A percentile compares a stretch with the other conserved stretches of the same genome.
phyloP scores from a whole-genome alignment of 169 alveolate species.

The Theileria equi region DNA sequence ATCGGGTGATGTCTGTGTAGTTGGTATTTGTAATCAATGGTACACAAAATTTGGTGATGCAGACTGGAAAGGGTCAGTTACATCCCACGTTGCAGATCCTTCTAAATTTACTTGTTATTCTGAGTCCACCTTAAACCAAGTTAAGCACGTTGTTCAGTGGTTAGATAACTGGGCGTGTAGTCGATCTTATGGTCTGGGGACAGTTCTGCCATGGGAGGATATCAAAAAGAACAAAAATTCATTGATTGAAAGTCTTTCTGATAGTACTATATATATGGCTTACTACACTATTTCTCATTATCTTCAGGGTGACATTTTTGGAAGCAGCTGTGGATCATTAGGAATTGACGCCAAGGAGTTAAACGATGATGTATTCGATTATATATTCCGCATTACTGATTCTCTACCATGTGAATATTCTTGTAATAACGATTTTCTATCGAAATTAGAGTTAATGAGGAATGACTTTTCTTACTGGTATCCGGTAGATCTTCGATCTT shows the following conservation, averaged over 20 bases:
- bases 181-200: conserved; percentile 97
- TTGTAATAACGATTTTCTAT: conserved; percentile 67
- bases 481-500: conserved; percentile 84
- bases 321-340: conserved; percentile 81
- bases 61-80: conserved; percentile 90
- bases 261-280: conserved; percentile 99
- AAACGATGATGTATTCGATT: conserved; percentile 93
- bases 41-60: conserved; percentile 95
- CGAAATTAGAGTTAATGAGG: conserved; percentile 79
- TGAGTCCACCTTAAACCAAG: conserved; percentile 81
- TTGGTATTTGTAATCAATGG: conserved; percentile 96
- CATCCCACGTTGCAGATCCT: conserved; percentile 82
- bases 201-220: conserved; percentile 76
- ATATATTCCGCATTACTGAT: conserved; percentile 85
- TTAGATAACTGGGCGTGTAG: conserved; percentile 96
- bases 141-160: conserved; percentile 90
- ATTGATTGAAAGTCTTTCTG: conserved; percentile 97
- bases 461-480: conserved; percentile 93
- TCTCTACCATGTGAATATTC: conserved; percentile 74
- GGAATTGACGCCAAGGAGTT: conserved; percentile 86
- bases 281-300: conserved; percentile 97
- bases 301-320: conserved; percentile 89
- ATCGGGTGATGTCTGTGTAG: conserved; percentile 94
- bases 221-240: conserved; percentile 70
- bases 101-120: conserved; percentile 64